A percentile compares a stretch with the other conserved stretches of the same genome.
Evolutionary conservation across 192 early-diverging fungal genomes (phyloP).

Genomic region (Piromyces finnis): DNA sequence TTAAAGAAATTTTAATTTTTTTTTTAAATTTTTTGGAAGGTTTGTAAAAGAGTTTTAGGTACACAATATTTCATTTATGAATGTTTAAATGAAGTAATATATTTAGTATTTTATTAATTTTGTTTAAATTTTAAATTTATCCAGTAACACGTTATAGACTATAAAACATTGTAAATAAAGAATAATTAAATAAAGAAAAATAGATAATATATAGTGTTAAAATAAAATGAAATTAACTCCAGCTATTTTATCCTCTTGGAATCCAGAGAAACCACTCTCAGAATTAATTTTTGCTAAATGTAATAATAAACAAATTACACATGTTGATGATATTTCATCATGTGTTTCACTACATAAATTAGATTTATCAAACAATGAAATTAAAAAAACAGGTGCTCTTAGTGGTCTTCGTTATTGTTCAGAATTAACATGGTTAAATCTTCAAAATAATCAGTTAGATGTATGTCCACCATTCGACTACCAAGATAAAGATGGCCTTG

Average conservation of each 20-base stretch:
- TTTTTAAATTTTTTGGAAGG: too few relatives aligned
- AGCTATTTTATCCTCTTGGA: slow-evolving; percentile 16
- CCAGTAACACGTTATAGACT: too few relatives aligned
- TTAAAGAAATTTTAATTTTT: too few relatives aligned
- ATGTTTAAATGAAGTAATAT: too few relatives aligned
- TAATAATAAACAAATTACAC: slow-evolving; percentile 31
- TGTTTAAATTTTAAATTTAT: too few relatives aligned
- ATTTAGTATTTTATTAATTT: too few relatives aligned
- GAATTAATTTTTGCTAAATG: slow-evolving; percentile 31
- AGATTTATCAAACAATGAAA: slow-evolving; percentile 32
- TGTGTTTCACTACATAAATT: slow-evolving; percentile 40
- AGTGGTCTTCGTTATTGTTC: slow-evolving; percentile 27
- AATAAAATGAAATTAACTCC: slow-evolving; percentile 25
- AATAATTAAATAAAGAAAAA: too few relatives aligned
- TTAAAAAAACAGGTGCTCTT: slow-evolving; percentile 25
- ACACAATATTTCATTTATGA: too few relatives aligned
- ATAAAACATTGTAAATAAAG: too few relatives aligned
- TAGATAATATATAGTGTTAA: too few relatives aligned
- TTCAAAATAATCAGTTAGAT: slow-evolving; percentile 42
- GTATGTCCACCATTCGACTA: neutral
- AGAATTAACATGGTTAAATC: slow-evolving; percentile 41
- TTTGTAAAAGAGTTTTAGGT: too few relatives aligned
- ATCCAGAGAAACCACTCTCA: slow-evolving; percentile 11
- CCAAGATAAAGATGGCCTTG: neutral
- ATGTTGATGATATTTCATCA: slow-evolving; percentile 49